These are phyloP conservation scores for Pythium utonaiense DNA, from an alignment of 352 stramenopile genomes.

Conservation along the genomic window DNA sequence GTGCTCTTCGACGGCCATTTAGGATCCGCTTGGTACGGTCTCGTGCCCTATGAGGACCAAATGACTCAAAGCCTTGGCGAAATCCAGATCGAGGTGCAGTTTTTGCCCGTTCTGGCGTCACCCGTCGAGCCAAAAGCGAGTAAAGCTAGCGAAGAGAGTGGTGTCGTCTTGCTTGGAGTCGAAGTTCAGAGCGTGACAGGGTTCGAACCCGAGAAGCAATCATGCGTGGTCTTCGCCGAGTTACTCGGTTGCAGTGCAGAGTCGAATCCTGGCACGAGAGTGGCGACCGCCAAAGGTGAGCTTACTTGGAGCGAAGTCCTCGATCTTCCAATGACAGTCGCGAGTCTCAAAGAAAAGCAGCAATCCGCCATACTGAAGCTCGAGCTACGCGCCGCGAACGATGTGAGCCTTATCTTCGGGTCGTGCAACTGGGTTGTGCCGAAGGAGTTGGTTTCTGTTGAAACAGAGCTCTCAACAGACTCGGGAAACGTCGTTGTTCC, in stretches of 20 bases:
- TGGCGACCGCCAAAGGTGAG: background rate
- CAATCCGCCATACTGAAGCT: constrained; percentile 19
- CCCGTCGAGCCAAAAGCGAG: background rate
- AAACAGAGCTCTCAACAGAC: background rate
- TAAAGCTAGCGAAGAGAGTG: background rate
- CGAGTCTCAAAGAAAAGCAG: background rate
- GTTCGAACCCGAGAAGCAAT: background rate
- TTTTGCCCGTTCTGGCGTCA: constrained; percentile 22
- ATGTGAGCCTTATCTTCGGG: constrained; percentile 18
- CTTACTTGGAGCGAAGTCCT: constrained; percentile 21
- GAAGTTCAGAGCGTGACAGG: constrained; percentile 5
- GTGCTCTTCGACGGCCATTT: constrained; percentile 43
- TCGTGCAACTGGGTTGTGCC: constrained; percentile 32
- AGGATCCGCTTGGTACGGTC: constrained; percentile 28
- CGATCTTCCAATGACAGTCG: constrained; percentile 1
- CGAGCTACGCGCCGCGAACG: constrained; percentile 20
- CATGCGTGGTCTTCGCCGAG: constrained; percentile 16
- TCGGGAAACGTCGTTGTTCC: constrained; percentile 13
- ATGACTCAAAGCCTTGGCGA: constrained; percentile 17
- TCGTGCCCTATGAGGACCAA: background rate
- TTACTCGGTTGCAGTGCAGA: constrained; percentile 24
- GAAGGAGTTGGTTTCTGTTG: constrained; percentile 8
- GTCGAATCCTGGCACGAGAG: constrained; percentile 24
- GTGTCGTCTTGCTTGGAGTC: constrained; percentile 4
- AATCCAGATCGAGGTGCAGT: constrained; percentile 41